Evolutionary conservation across 768 basidiomycete species (phyloP), one percentile per base, ranked within the genome.

Genomic region (Goffeauzyma gilvescens): DNA sequence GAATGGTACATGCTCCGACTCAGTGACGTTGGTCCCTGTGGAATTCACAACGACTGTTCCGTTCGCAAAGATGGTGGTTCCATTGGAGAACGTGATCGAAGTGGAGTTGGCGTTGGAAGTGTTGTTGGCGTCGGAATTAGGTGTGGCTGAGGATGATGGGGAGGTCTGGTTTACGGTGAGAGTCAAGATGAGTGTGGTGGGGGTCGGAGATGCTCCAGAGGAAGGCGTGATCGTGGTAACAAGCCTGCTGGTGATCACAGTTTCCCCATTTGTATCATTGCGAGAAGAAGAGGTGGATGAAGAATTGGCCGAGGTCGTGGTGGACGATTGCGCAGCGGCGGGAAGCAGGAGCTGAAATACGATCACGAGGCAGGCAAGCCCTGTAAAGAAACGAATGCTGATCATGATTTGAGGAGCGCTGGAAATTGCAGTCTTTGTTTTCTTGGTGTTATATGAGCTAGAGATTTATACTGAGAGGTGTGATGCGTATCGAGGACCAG

Each of bases 81-180:
- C 44, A 17, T 38, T 40, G 5, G 38, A 38, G 20, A 18, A 41
- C 6, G 40, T 41, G 30, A 23, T 32, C 4, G 40, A 41, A 6
- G 30, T 13, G 4, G 40, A 41, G 4, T 28, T 32, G 30, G 31
- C 33, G n/a, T 38, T 40, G 5, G 38, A 38, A 15, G n/a, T 32
- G 9, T 28, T 41, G 30, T 21, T 32, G 5, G 40, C 31, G 6
- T 20, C 13, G 4, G 40, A 41, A 4, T 28, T 32, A 23, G 31
- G 31, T 13, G 28, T 13, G 1, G 24, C 25, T 9, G 21, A 10
- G 15, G 42, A 37, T 23, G 41, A 26, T 28, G 53, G 49, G 6
- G 57, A 43, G 7, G 53, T 57, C 8, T 55, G 54, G 49, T 50
- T 55, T 27, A 49, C 52, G 1, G 57, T 53, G 20, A 50, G 58